A percentile compares a stretch with the other conserved stretches of the same genome.
These are phyloP conservation scores for Hypoxylon crocopeplum DNA, from an alignment of 495 filamentous ascomycete species.

Conservation along the genomic window DNA sequence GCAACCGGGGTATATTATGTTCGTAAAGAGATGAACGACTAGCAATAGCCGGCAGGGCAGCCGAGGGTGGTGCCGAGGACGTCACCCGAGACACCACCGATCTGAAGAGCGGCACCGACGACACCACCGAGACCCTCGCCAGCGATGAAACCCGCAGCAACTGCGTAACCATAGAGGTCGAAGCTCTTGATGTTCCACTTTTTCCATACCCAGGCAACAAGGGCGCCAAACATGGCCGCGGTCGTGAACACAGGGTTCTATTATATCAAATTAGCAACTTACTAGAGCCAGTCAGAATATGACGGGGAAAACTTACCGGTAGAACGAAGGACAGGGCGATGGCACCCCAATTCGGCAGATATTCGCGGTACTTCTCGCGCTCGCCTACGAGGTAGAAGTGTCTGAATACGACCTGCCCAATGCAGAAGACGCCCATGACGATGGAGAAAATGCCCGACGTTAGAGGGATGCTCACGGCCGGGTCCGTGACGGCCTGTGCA, in stretches of 20 bases:
- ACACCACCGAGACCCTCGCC: slow-evolving; percentile 72
- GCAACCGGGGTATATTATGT: no score
- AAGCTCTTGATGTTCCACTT: slow-evolving; percentile 62
- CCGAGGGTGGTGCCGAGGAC: slow-evolving; percentile 54
- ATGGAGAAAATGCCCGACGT: slow-evolving; percentile 63
- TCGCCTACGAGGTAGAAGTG: slow-evolving; percentile 63
- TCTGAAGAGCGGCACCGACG: slow-evolving; percentile 62
- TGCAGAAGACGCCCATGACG: slow-evolving; percentile 58
- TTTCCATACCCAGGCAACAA: slow-evolving; percentile 62
- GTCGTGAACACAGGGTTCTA: slow-evolving; percentile 58
- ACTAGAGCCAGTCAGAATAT: no score
- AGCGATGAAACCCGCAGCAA: slow-evolving; percentile 72
- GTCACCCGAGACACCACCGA: slow-evolving; percentile 56
- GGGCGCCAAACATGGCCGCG: slow-evolving; percentile 65
- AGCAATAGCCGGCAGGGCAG: slow-evolving; percentile 52
- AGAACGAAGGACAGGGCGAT: slow-evolving; percentile 70
- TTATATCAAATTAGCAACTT: no score
- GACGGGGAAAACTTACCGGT: slow-evolving; percentile 17
- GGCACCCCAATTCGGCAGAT: slow-evolving; percentile 72
- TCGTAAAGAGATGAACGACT: no score
- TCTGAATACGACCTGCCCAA: slow-evolving; percentile 60
- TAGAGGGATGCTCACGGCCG: slow-evolving; percentile 61
- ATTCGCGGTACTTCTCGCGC: slow-evolving; percentile 63
- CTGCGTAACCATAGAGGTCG: slow-evolving; percentile 68
- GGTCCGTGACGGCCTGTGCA: slow-evolving; percentile 68